Evolutionary conservation across 2,329 filamentous ascomycete genomes (phyloP).

Genomic region (Cytospora schulzeri): DNA sequence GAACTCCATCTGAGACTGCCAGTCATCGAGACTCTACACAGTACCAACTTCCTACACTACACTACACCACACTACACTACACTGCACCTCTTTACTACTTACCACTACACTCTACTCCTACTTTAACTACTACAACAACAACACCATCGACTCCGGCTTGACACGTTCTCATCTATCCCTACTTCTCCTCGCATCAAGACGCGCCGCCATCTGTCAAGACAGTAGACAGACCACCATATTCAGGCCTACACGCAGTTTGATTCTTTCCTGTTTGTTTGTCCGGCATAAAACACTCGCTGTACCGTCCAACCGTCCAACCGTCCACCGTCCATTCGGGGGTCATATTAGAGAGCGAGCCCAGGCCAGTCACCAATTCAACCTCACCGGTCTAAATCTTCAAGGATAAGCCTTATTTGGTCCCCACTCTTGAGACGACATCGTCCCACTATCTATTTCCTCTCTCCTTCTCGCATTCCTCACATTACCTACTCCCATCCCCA

Average conservation of each 20-base stretch:
- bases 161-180: too few relatives aligned
- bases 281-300: neutral
- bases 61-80: too few relatives aligned
- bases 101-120: neutral
- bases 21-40: neutral
- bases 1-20: neutral
- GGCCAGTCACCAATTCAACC: neutral
- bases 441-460: neutral
- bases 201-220: neutral
- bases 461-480: neutral
- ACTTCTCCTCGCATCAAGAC: neutral
- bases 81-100: neutral
- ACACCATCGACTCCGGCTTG: neutral
- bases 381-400: neutral
- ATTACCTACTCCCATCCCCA: neutral
- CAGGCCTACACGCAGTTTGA: neutral
- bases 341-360: neutral
- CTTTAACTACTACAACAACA: too few relatives aligned
- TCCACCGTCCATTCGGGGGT: neutral
- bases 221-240: neutral
- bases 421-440: conserved; percentile 9
- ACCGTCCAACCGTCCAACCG: neutral
- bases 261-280: neutral
- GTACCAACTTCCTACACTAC: neutral
- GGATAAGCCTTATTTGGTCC: neutral